Conservation (phyloP, 345 rosid species). For the Citrus medica region DNA sequence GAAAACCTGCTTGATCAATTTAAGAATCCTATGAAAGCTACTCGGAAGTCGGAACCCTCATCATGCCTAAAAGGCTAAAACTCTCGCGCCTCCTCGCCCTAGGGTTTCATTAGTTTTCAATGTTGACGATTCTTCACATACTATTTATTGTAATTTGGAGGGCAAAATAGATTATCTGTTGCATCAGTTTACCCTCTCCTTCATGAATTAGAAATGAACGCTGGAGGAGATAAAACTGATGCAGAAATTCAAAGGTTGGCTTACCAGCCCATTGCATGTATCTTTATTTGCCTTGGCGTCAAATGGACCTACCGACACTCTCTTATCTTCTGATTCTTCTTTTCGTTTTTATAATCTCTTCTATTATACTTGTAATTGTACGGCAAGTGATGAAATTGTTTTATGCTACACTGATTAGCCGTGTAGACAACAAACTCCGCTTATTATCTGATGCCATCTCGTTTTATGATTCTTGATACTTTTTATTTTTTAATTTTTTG, state of each 20-base stretch:
- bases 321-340: neutral
- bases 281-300: constrained; percentile 42
- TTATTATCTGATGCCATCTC: constrained; percentile 55
- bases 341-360: too few species aligned
- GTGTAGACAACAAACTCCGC: constrained; percentile 44
- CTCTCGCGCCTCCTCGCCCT: neutral
- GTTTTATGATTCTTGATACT: neutral
- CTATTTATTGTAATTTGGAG: neutral
- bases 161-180: neutral
- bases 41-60: neutral
- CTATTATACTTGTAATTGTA: neutral
- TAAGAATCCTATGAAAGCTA: neutral
- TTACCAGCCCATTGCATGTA: constrained; percentile 59
- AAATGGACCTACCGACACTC: constrained; percentile 51
- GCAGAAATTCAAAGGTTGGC: constrained; percentile 50
- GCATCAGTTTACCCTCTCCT: constrained; percentile 59
- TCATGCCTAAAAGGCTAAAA: too few species aligned
- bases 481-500: too few species aligned
- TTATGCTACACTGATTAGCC: constrained; percentile 49
- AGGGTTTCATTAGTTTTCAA: neutral
- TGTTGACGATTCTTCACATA: neutral
- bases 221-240: constrained; percentile 46
- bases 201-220: constrained; percentile 8
- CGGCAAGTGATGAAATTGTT: constrained; percentile 44
- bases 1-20: too few species aligned